Evolutionary conservation across 139 green algal species (phyloP), one percentile per base, ranked within the genome.

Genomic region (Chlorella sp.): DNA sequence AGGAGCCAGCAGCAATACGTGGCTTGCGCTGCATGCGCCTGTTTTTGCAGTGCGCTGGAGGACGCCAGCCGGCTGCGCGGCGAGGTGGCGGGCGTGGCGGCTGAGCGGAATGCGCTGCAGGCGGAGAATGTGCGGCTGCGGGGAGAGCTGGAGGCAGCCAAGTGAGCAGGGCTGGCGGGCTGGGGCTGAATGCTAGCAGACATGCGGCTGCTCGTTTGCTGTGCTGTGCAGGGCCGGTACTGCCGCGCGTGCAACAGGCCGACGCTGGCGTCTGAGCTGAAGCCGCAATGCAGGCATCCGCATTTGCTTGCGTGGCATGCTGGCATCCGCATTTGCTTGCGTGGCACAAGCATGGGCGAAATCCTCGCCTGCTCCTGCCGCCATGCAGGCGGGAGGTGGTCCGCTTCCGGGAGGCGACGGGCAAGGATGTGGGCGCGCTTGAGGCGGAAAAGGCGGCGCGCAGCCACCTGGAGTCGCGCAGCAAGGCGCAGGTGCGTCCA

Each of bases 341-440:
- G n/a, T n/a, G n/a, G n/a, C n/a, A 30, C 67, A 36, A 19, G 46
- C 48, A 44, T 43, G 41, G 32, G 38, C 19, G 30, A 24, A 38
- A 34, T 73, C 54, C 40, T 1, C 36, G 54, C 1, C 40, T 56
- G 22, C 17, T 75, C 40, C 38, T n/a, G 34, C 26, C 28, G 20
- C 72, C 22, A 60, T 70, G 81, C 81, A 84, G 83, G 68, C 60
- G 38, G 41, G 82, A 90, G 51, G 54, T 87, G 28, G 82, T 73
- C 40, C 82, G 88, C 3, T 92, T 84, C 84, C 79, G 74, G 2
- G 89, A 89, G 26, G 78, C 81, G 32, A 90, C 88, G 17, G 89
- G 89, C 51, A 91, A 90, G 51, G 89, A 88, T 41, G 81, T 92
- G 41, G 89, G 85, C 38, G 84, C 81, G 36, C 54, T 92, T 34